Evolutionary conservation across 139 green algal genomes (phyloP), one percentile per base, ranked within the genome.

Genomic region (Chlamydomonas eustigma): DNA sequence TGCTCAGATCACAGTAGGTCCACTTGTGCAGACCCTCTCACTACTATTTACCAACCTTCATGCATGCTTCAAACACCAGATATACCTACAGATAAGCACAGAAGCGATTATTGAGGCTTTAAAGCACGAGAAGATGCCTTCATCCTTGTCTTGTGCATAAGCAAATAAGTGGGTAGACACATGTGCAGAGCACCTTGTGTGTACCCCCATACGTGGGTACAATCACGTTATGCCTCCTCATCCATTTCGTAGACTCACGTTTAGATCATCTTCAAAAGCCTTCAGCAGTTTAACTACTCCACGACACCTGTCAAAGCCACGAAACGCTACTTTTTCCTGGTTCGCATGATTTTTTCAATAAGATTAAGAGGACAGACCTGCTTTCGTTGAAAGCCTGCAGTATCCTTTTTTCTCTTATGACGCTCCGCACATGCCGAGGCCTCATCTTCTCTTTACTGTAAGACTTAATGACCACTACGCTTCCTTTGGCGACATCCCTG

Each of bases 251-350:
- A 18, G 12, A 58, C 44, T 58, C 44, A 58, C 44, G 18, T 58
- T 58, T 18, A 58, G 28, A 4, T 84, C 77, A 44, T 87, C 81
- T 51, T 89, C 84, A 73, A 87, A 89, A 1, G 79, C 76, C 1
- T 79, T 71, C 0, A 78, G 72, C 24, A 85, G 36, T 2, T 64
- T 50, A 4, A 81, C 80, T 3, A 85, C 76, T 2, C 80, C 80
- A 34, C 58, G 76, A 64, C 65, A 76, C 22, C 80, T 85, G 75
- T 31, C 38, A 18, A 36, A 18, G 50, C 1, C 31, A 3, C 24
- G 30, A 25, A 3, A 31, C 31, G 30, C n/a, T n/a, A n/a, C n/a
- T n/a, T n/a, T n/a, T n/a, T n/a, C n/a, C n/a, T n/a, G n/a, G n/a
- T n/a, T n/a, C n/a, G n/a, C n/a, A n/a, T n/a, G n/a, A n/a, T n/a